Evolutionary conservation across 2,329 filamentous ascomycete species (phyloP), one percentile per base, ranked within the genome.

Genomic region (Seiridium cupressi): DNA sequence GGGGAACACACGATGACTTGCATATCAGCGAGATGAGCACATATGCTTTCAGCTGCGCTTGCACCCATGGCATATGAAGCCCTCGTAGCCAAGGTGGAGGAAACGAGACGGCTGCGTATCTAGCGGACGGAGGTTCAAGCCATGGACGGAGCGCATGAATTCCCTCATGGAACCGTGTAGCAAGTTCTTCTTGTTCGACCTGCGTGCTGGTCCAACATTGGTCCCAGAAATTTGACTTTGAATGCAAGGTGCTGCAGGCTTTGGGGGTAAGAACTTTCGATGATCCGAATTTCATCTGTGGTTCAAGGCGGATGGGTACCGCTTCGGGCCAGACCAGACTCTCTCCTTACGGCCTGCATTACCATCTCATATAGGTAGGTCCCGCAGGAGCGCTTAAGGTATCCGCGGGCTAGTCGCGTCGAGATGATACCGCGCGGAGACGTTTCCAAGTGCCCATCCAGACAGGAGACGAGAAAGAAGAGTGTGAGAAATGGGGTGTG

Each of bases 261-360:
- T 51, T 13, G 18, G 49, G 48, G 46, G 44, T 59, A 48, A 36
- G 36, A 36, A 46, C n/a, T 44, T 59, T 34, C 36, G 58, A 40
- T 56, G 51, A 60, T 34, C n/a, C 5, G 10, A 42, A 42, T 42
- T 8, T 42, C 38, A 42, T 42, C 38, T 42, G 9, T 40, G 48
- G 57, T 47, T 57, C 18, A 47, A 62, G 57, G 44, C 60, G 60
- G 60, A 62, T 60, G 55, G 57, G 57, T 55, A 42, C 18, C 44
- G 51, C 26, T 47, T 56, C 58, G 47, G 40, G 51, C 56, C 36
- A 47, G 55, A 55, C 44, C 31, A 8, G 7, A 8, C 13, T 42
- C 13, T 42, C 38, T 44, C 46, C 8, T 40, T n/a, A 44, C 31
- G 34, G 46, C 48, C 36, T 44, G 38, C 47, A 42, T 13, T 13